phyloP scores from a whole-genome alignment of 768 basidiomycete species.

The Boletus vermiculosoides region DNA sequence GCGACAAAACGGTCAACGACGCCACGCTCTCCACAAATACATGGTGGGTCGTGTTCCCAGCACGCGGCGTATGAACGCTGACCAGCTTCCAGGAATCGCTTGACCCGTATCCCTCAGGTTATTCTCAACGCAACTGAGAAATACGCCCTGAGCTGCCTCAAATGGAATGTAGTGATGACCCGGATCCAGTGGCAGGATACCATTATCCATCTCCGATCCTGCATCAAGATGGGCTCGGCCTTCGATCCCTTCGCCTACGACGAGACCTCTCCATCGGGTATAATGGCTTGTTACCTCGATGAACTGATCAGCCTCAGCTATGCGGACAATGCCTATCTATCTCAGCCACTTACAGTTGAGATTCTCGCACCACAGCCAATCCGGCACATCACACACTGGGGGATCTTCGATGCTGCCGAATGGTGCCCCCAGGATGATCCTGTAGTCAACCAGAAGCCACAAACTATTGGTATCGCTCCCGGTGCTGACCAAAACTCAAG shows the following conservation, averaged over 20 bases:
- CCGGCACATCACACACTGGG: conserved; percentile 5
- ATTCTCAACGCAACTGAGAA: conserved; percentile 27
- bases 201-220: conserved; percentile 22
- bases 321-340: neutral
- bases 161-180: conserved; percentile 27
- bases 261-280: conserved; percentile 8
- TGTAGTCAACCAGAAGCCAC: conserved; percentile 28
- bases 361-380: conserved; percentile 17
- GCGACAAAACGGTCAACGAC: conserved; percentile 36
- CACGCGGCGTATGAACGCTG: neutral
- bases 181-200: conserved; percentile 23
- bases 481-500: conserved; percentile 15
- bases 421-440: conserved; percentile 35
- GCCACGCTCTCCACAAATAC: conserved; percentile 27
- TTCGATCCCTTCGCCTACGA: conserved; percentile 28
- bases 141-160: conserved; percentile 16
- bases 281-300: conserved; percentile 24
- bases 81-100: conserved; percentile 20
- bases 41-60: conserved; percentile 25
- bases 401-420: conserved; percentile 15
- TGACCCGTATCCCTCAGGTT: conserved; percentile 21
- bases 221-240: conserved; percentile 25
- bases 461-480: conserved; percentile 30
- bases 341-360: neutral
- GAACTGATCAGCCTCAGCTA: conserved; percentile 14